Percentiles rank a stretch among this genome's conserved stretches.
Conservation (phyloP, 495 filamentous ascomycete genomes). For the Aspergillus biplanus region DNA sequence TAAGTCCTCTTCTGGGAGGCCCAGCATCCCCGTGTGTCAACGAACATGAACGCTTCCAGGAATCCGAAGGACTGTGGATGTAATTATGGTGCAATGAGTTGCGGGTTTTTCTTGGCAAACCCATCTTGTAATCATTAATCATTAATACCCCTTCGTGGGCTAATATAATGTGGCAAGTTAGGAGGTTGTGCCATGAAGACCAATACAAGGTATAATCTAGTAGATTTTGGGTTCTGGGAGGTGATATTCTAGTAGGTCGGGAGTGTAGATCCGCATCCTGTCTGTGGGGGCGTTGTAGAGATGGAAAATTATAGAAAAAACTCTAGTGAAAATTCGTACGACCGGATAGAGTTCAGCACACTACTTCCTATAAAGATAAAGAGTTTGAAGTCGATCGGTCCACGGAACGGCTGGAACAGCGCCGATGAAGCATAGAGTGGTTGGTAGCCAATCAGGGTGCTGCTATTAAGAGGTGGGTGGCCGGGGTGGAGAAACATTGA, state of each 20-base stretch:
- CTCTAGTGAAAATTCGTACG: too few species aligned
- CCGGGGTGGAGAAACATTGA: constrained; percentile 12
- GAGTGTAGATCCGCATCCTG: neutral
- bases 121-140: neutral
- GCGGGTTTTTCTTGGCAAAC: neutral
- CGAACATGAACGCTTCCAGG: too few species aligned
- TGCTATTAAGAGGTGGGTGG: neutral
- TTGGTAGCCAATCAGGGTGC: neutral
- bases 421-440: neutral
- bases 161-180: neutral
- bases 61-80: neutral
- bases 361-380: too few species aligned
- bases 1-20: neutral
- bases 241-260: neutral
- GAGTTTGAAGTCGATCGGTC: too few species aligned
- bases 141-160: neutral
- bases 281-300: too few species aligned
- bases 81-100: neutral
- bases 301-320: too few species aligned
- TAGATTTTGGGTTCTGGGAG: neutral
- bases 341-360: too few species aligned
- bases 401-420: neutral
- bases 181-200: neutral
- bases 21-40: neutral
- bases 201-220: neutral